Evolutionary conservation across 441 rosid species (phyloP), one percentile per base, ranked within the genome.

Genomic region (Populus hybrid): DNA sequence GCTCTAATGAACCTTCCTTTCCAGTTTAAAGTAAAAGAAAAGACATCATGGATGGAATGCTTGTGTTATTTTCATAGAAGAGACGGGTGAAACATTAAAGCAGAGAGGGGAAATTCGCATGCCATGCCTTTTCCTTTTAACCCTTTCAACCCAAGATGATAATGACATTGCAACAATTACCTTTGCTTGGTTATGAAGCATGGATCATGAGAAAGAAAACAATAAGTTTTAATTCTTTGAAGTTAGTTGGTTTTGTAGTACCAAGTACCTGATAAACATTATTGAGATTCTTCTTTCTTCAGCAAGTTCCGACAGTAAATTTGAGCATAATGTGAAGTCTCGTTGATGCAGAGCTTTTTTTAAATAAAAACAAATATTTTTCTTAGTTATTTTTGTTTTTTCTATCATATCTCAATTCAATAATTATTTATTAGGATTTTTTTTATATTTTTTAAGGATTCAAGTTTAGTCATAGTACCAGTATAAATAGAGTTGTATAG

Each of bases 11-110:
- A 21, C 14, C 20, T 63, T 61, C 76, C 3, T n/a, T 24, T 75
- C 30, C 40, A 67, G 70, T 42, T 18, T 9, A 67, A 75, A 76
- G 67, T 20, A 50, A 67, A 76, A 54, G 67, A 11, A 46, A 76
- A 28, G 57, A 54, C 36, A 54, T 69, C 3, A 32, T 16, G 16
- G 59, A 10, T 18, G 69, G 26, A 59, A 35, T 35, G 74, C 7
- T 59, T 35, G 59, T 59, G 7, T 54, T 54, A 50, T 50, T 50
- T 50, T 50, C 57, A 50, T 16, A 16, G 57, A 50, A 50, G 57
- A 14, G 57, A 50, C 57, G 4, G 57, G 57, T 50, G 57, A 50
- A 50, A 5, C 57, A 50, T 50, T 50, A 50, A 50, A 50, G 57
- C 57, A 16, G 18, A 14, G 57, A 50, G 18, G 2, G 57, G 57